Evolutionary conservation across 495 filamentous ascomycete species (phyloP), one percentile per base, ranked within the genome.

Genomic region (Podospora pseudoanserina): DNA sequence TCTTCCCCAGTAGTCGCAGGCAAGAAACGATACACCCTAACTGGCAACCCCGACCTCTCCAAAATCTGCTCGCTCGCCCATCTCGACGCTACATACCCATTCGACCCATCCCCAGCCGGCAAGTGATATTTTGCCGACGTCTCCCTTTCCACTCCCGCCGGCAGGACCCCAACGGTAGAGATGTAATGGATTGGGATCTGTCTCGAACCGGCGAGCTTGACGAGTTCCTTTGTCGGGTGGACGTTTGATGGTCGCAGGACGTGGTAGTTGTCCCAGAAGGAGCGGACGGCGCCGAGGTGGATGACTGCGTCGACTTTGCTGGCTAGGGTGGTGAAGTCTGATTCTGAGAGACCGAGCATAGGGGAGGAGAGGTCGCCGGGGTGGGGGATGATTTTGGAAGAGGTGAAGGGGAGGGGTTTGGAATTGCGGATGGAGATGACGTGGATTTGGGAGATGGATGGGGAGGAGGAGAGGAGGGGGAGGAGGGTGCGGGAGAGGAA

Each of bases 41-140:
- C 23, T 9, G 26, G 27, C 26, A 28, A 13, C 23, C 59, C 20
- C 26, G 59, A 61, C 20, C 59, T 26, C 71, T 87, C 85, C 0
- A 89, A 74, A 27, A 79, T 71, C 6, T 63, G 65, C 73, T 89
- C 87, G 65, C 82, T 80, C 1, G 81, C 86, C 86, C 87, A 89
- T 34, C 86, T 86, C 3, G 77, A 73, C 0, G 84, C 77, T 0
- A 71, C 70, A 65, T 87, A 89, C 0, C 86, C 86, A 60, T 83
- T 71, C 2, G 69, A 28, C 7, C 59, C 59, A 13, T 61, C 59
- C 26, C n/a, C 27, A 28, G 59, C 4, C 6, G 59, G 59, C 13
- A 18, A 18, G 16, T 61, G 30, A 65, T 19, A 73, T 74, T 19
- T 76, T 27, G 49, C 75, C 7, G 32, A 58, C 13, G 28, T 66